Evolutionary conservation across 1,139 yeast species (phyloP).

Genomic region (Chernovozyma aurita): DNA sequence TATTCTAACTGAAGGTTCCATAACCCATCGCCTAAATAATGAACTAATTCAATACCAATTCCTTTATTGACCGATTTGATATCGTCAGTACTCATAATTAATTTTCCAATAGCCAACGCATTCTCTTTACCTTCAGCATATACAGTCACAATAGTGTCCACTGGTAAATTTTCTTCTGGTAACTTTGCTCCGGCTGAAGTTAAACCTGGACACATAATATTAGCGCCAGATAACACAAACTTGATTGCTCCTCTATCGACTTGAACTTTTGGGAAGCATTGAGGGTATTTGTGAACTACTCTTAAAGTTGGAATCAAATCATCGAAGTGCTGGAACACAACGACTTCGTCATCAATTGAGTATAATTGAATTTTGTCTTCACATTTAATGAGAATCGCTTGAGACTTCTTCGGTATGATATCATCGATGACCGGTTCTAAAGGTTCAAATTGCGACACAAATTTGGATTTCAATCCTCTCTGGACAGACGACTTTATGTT

Average conservation of each 20-base stretch:
- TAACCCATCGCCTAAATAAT: conserved; percentile 86
- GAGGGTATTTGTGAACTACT: conserved; percentile 79
- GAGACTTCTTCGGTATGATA: conserved; percentile 88
- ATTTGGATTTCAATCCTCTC: conserved; percentile 70
- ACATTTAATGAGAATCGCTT: conserved; percentile 76
- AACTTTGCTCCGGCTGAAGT: conserved; percentile 85
- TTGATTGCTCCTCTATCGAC: conserved; percentile 97
- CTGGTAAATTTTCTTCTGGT: conserved; percentile 65
- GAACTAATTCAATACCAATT: conserved; percentile 81
- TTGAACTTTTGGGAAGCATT: conserved; percentile 77
- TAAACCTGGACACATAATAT: conserved; percentile 96
- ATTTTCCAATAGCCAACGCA: conserved; percentile 85
- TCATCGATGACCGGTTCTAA: conserved; percentile 75
- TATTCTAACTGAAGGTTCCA: conserved; percentile 47
- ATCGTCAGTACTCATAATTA: conserved; percentile 86
- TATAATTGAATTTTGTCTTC: conserved; percentile 85
- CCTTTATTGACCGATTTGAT: conserved; percentile 83
- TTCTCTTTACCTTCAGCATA: conserved; percentile 92
- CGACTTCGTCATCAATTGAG: conserved; percentile 66
- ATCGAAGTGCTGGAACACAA: conserved; percentile 79
- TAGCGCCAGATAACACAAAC: conserved; percentile 90
- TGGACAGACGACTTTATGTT: conserved; percentile 92
- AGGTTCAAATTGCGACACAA: conserved; percentile 67
- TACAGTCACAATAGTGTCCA: conserved; percentile 70
- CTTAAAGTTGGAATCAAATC: conserved; percentile 76